These are phyloP conservation scores for Phlebopus sp. DNA, from an alignment of 1,284 basidiomycete genomes.

Conservation along the genomic window DNA sequence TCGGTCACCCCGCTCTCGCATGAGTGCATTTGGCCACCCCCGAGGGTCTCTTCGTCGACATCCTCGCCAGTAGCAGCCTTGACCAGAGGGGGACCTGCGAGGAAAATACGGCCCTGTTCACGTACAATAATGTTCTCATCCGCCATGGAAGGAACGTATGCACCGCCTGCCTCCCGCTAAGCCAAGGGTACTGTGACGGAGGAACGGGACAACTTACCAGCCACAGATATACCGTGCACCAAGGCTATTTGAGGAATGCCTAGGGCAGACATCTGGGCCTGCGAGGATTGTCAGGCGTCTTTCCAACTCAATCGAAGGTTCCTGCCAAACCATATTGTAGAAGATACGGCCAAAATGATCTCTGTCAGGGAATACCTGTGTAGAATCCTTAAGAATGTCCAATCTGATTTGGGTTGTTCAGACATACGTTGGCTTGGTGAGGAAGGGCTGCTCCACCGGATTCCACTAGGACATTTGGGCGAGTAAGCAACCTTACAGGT, in stretches of 20 bases:
- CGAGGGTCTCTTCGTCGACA: constrained; percentile 90
- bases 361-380: constrained; percentile 76
- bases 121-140: constrained; percentile 95
- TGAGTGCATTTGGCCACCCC: constrained; percentile 93
- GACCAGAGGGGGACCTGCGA: constrained; percentile 94
- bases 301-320: constrained; percentile 3
- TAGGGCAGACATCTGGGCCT: constrained; percentile 89
- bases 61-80: constrained; percentile 94
- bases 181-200: constrained; percentile 1
- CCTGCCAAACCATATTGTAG: constrained; percentile 82
- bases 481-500: constrained; percentile 11
- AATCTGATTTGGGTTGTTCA: neutral
- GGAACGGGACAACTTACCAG: constrained; percentile 43
- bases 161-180: constrained; percentile 54
- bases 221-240: constrained; percentile 93
- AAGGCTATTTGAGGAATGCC: constrained; percentile 91
- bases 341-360: constrained; percentile 96
- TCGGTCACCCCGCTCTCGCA: constrained; percentile 93
- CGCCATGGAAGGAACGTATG: constrained; percentile 95
- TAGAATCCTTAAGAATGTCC: constrained; percentile 13
- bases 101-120: constrained; percentile 91
- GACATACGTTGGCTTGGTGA: constrained; percentile 80
- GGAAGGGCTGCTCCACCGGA: constrained; percentile 93
- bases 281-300: constrained; percentile 12
- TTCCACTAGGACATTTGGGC: constrained; percentile 58